A percentile compares a stretch with the other conserved stretches of the same genome.
Evolutionary conservation across 2,329 filamentous ascomycete species (phyloP).

Genomic region (Mollisiaceae sp.): DNA sequence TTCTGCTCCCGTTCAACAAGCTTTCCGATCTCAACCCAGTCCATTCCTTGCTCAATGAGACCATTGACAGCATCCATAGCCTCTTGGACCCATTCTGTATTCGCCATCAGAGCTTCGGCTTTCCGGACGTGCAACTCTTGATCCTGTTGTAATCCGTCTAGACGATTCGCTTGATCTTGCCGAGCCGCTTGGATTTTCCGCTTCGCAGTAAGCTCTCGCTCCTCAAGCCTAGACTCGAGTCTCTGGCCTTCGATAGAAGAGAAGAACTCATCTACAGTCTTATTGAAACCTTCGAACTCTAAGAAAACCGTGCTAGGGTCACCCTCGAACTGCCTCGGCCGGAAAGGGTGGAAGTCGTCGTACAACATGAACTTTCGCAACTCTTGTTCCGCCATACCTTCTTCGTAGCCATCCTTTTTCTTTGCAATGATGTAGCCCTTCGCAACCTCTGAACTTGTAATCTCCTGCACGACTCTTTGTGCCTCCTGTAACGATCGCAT

Average conservation of each 20-base stretch:
- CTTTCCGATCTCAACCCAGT: conserved; percentile 91
- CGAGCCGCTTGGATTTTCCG: conserved; percentile 85
- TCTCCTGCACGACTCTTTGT: conserved; percentile 68
- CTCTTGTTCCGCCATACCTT: conserved; percentile 46
- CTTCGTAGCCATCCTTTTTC: conserved; percentile 46
- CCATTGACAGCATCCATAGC: conserved; percentile 92
- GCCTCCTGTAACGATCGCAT: conserved; percentile 73
- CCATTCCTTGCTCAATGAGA: conserved; percentile 92
- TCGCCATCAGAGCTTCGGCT: conserved; percentile 88
- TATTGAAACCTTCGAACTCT: conserved; percentile 85
- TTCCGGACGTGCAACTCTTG: conserved; percentile 87
- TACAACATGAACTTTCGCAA: conserved; percentile 65
- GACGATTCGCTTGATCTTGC: conserved; percentile 81
- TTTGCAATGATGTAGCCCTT: conserved; percentile 91
- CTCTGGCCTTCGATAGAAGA: conserved; percentile 95
- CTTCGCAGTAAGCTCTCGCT: conserved; percentile 81
- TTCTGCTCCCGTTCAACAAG: conserved; percentile 87
- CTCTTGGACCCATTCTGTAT: conserved; percentile 89
- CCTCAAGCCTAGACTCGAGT: conserved; percentile 79
- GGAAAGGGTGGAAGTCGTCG: conserved; percentile 94
- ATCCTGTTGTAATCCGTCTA: conserved; percentile 80
- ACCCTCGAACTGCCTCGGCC: conserved; percentile 77
- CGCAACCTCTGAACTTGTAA: conserved; percentile 68
- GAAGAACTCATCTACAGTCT: conserved; percentile 95
- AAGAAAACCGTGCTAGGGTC: conserved; percentile 71